Conservation (phyloP, 768 basidiomycete species). For the Xerocomellus amylosporus region DNA sequence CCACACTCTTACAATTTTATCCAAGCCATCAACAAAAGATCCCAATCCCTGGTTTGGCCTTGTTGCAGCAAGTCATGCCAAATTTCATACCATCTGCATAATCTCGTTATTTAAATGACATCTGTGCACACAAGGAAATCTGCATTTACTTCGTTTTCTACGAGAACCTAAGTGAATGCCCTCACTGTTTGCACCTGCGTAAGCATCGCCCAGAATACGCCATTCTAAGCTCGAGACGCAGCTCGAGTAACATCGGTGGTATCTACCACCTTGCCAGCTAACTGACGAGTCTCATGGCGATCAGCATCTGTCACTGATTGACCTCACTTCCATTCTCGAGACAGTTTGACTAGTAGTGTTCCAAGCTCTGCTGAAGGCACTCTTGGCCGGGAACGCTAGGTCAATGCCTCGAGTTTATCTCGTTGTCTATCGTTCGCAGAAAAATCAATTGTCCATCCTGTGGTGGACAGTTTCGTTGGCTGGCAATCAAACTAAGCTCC, state of each 20-base stretch:
- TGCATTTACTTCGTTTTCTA: background rate
- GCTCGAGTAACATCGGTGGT: background rate
- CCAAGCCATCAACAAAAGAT: conserved; percentile 25
- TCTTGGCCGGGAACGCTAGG: background rate
- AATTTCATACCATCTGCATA: conserved; percentile 18
- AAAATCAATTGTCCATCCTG: background rate
- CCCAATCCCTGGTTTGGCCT: conserved; percentile 29
- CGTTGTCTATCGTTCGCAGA: background rate
- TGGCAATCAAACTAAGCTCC: background rate
- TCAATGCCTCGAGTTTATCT: background rate
- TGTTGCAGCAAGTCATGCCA: conserved; percentile 23
- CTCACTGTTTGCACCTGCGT: background rate
- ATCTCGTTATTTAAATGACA: background rate
- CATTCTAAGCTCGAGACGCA: background rate
- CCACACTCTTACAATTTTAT: background rate
- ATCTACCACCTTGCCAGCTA: background rate
- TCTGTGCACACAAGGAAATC: background rate
- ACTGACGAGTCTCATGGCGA: background rate
- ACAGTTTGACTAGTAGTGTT: background rate
- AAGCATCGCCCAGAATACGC: background rate
- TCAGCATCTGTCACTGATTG: background rate
- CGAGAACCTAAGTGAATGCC: background rate
- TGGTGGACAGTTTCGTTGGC: background rate
- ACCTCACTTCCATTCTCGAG: background rate
- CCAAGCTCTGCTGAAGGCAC: background rate